Evolutionary conservation across 2,329 filamentous ascomycete species (phyloP).

Genomic region (Gliomastix tumulicola): DNA sequence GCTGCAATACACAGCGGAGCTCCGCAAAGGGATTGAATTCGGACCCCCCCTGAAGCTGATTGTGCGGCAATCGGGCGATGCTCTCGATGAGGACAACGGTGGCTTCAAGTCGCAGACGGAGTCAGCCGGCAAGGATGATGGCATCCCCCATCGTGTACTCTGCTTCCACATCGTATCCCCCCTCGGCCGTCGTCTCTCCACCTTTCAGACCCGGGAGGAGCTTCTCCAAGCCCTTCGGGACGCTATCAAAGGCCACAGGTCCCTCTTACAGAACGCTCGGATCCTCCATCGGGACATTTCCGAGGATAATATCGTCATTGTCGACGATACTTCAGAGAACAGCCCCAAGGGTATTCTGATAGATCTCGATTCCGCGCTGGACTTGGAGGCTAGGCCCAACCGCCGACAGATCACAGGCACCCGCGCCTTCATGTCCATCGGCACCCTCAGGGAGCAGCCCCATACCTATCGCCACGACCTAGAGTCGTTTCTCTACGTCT

Average conservation of each 20-base stretch:
- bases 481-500: neutral
- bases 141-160: too few relatives aligned
- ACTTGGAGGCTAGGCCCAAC: neutral
- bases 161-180: neutral
- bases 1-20: neutral
- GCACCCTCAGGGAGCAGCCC: neutral
- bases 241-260: constrained; percentile 24
- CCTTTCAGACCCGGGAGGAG: neutral
- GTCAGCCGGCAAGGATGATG: neutral
- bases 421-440: neutral
- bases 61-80: neutral
- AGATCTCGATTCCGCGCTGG: constrained; percentile 15
- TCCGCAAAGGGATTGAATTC: neutral
- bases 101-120: neutral
- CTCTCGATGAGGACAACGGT: neutral
- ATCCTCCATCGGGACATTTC: constrained; percentile 29
- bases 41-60: neutral
- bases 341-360: constrained; percentile 20
- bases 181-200: neutral
- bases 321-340: constrained; percentile 5
- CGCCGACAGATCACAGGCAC: constrained; percentile 4
- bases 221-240: constrained; percentile 12
- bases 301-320: constrained; percentile 27
- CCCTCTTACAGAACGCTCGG: constrained; percentile 17
- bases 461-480: neutral